phyloP scores from a whole-genome alignment of 2,329 filamentous ascomycete species.

The Penicillium italicum region DNA sequence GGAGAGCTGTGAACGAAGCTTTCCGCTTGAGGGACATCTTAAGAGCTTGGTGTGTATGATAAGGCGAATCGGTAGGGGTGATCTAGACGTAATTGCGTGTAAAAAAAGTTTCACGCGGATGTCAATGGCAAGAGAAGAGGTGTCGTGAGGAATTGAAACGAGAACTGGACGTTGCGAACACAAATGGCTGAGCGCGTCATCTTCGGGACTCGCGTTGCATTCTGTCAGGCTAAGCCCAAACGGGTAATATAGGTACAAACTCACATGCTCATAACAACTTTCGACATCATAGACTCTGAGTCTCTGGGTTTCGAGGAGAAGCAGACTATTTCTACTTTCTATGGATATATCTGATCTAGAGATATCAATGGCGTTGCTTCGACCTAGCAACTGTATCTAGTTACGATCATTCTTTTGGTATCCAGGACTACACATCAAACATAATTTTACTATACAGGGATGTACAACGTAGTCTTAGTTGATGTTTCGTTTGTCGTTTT shows the following conservation, averaged over 20 bases:
- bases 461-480: background rate
- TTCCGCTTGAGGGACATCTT: slow-evolving; percentile 60
- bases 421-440: background rate
- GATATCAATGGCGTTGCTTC: background rate
- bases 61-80: background rate
- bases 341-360: background rate
- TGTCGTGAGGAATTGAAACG: slow-evolving; percentile 3
- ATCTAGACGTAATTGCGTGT: background rate
- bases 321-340: background rate
- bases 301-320: background rate
- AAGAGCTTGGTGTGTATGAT: background rate
- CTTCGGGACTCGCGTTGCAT: slow-evolving; percentile 19
- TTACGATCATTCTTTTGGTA: background rate
- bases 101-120: background rate
- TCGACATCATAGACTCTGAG: background rate
- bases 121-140: background rate
- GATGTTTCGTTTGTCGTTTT: background rate
- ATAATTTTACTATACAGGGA: background rate
- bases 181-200: slow-evolving; percentile 20
- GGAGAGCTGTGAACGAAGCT: slow-evolving; percentile 49
- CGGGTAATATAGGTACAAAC: slow-evolving; percentile 27
- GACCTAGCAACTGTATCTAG: background rate
- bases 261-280: slow-evolving; percentile 10
- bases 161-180: slow-evolving; percentile 7
- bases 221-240: slow-evolving; percentile 29